Evolutionary conservation across 305 asterid species (phyloP), one percentile per base, ranked within the genome.

Genomic region (Solanum hybrid): DNA sequence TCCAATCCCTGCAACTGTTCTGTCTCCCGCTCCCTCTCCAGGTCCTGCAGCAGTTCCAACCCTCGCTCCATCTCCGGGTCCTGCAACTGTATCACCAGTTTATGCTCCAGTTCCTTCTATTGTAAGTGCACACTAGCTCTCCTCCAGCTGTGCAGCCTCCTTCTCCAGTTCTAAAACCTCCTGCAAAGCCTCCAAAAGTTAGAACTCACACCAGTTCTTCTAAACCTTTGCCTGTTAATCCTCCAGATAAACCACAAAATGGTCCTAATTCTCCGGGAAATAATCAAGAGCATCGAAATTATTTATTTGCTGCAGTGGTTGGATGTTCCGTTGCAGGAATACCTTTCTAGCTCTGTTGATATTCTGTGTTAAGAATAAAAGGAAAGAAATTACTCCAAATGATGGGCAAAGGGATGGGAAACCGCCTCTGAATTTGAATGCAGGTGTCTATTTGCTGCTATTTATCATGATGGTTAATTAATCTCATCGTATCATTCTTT

Each of bases 321-420:
- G 90, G 94, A 37, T 89, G 93, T 88, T 51, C 91, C 13, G 90
- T 94, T 92, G 95, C 92, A 22, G 98, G 93, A 89, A 81, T 96
- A 88, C 91, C 72, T 87, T 95, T 79, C 34, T 94, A 36, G 93
- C 93, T 65, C 77, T 97, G 86, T 87, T 93, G 39, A 86, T 96
- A 33, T 29, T 93, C 34, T 90, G 94, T 79, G 92, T 93, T 88
- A 37, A 91, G 75, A 95, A 87, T 89, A 93, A 91, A 5, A 92
- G 80, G 88, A 90, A 89, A 27, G 85, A 90, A 22, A 89, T 91
- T 76, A 93, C 91, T 87, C 94, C 94, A 0, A 91, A 91, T 38
- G 94, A 87, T 14, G 96, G 91, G 93, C 94, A 89, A 37, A 90
- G 93, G 87, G 96, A 96, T 13, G 98, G 98, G 90, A 96, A 95